Evolutionary conservation across 768 basidiomycete species (phyloP).

Genomic region (Clathrus columnatus): DNA sequence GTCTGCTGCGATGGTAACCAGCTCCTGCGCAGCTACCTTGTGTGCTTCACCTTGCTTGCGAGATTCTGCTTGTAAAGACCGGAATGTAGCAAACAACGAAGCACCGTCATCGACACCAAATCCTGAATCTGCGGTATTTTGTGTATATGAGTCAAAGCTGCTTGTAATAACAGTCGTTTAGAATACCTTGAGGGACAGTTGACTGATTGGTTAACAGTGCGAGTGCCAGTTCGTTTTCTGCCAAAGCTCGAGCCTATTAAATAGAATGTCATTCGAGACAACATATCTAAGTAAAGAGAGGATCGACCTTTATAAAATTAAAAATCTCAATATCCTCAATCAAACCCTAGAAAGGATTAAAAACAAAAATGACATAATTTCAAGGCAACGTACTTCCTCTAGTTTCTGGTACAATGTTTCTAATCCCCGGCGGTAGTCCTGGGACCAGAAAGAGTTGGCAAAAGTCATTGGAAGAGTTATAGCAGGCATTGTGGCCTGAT

Average conservation of each 20-base stretch:
- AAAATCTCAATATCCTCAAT: constrained; percentile 79
- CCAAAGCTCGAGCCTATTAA: constrained; percentile 58
- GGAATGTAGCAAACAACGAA: constrained; percentile 70
- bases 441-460: constrained; percentile 91
- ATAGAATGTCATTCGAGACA: constrained; percentile 2
- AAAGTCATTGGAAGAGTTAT: constrained; percentile 84
- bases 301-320: constrained; percentile 68
- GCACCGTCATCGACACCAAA: constrained; percentile 81
- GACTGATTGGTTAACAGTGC: constrained; percentile 44
- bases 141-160: constrained; percentile 11
- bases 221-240: constrained; percentile 57
- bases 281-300: background rate
- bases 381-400: constrained; percentile 49
- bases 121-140: constrained; percentile 38
- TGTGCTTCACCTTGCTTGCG: constrained; percentile 66
- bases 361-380: background rate
- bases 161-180: constrained; percentile 10
- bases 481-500: constrained; percentile 54
- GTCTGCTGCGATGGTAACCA: constrained; percentile 64
- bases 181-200: constrained; percentile 42
- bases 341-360: constrained; percentile 44
- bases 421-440: constrained; percentile 79
- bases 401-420: constrained; percentile 69
- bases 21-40: constrained; percentile 60
- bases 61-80: constrained; percentile 70